Evolutionary conservation across 208 protist genomes (phyloP), one percentile per base, ranked within the genome.

Genomic region (Trypanosoma theileri): DNA sequence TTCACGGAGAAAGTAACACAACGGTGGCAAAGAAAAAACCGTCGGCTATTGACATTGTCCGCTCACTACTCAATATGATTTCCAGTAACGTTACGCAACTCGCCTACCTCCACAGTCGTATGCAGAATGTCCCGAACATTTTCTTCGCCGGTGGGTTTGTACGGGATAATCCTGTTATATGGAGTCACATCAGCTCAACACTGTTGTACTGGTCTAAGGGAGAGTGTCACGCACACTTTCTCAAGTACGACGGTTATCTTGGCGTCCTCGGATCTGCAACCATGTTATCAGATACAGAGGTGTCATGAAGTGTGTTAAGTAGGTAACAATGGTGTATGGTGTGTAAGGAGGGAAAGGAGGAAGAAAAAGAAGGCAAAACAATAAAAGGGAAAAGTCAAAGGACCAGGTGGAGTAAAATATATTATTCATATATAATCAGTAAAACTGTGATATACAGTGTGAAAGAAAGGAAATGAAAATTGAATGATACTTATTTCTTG

Each of bases 121-220:
- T 96, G 58, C 91, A 98, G 54, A 85, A 83, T 52, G 75, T 98
- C 13, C 75, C 84, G 31, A 95, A 96, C 62, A 95, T 99, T 63
- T 98, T 98, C 80, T 99, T 99, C 72, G 85, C 89, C 19, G 96
- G 93, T 35, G 95, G 92, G 41, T 99, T 98, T 71, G 86, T 98
- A 26, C 92, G 95, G 19, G 86, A 97, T 58, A 97, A 98, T 66
- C 80, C 82, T 4, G 80, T 97, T 70, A 82, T 98, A 10, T 95
- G 90, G 88, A 89, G 81, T 40, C 73, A 92, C 13, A 96, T 98
- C 28, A 95, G 86, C 44, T 80, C 76, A 19, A 87, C 94, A 16
- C 82, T 99, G 59, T 73, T 85, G 41, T 99, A 98, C 76, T 99
- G 97, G 97, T 98, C 96, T 22, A 88, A 84, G 10, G 95, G 92